Evolutionary conservation across 106 monocot species (phyloP), one percentile per base, ranked within the genome.

Genomic region (Triglochin maritima): DNA sequence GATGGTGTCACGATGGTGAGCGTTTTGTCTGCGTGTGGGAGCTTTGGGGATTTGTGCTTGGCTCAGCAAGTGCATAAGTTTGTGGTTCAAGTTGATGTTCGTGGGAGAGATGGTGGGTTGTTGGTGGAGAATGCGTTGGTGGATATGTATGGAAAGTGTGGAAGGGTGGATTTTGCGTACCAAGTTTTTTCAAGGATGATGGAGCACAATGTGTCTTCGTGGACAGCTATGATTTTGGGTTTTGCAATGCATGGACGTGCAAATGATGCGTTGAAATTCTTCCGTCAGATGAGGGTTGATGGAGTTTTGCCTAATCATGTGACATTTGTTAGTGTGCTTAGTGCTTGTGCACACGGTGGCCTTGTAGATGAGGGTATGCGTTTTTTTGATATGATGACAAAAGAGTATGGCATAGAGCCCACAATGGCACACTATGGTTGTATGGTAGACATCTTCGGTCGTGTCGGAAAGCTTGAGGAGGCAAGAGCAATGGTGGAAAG

Each of bases 121-220:
- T 46, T 87, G 13, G 11, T 73, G 17, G 69, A 44, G 59, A 87
- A 87, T 54, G 77, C 91, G 1, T 67, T 87, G 14, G 58, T 87
- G 2, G 87, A 87, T 60, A 87, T 87, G 84, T 92, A 92, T 57
- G 78, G 80, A 10, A 91, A 91, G 59, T 87, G 87, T 58, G 91
- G 91, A 1, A 49, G 87, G 10, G 80, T 80, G 13, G 91, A 92
- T 47, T 55, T 87, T 3, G 84, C 91, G 2, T 44, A 68, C 47
- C 16, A 29, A 42, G 70, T 92, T 10, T 92, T 92, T 55, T 61
- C 56, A 5, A 47, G 60, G 17, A 85, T 85, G 79, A 47, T 59
- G 2, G 13, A 50, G 1, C 63, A 67, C 9, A 70, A 92, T 50
- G 87, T 85, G 4, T 87, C 87, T 1, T 66, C 85, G 0, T 92